Conservation (phyloP, 768 basidiomycete species). For the Rhodotorula sphaerocarpa region DNA sequence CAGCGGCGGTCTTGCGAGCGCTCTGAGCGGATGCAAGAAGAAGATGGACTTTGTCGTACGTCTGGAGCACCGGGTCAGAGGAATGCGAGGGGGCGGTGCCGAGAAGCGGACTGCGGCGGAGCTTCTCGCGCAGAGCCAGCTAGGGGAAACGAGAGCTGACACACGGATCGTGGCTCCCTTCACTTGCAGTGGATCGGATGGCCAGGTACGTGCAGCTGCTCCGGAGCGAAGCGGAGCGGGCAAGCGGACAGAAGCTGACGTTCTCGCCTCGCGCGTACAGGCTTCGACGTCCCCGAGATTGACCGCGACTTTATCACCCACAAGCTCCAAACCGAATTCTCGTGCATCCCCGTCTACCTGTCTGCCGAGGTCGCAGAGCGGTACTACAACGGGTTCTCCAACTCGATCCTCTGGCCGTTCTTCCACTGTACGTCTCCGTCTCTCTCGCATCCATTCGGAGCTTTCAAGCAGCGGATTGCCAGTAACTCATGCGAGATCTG, state of each 20-base stretch:
- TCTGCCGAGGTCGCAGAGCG: conserved; percentile 97
- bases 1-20: conserved; percentile 92
- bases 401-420: conserved; percentile 97
- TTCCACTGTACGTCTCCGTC: conserved; percentile 60
- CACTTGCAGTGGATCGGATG: conserved; percentile 38
- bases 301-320: conserved; percentile 86
- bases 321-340: conserved; percentile 86
- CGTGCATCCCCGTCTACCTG: conserved; percentile 95
- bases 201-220: conserved; percentile 34
- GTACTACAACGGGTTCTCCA: conserved; percentile 97
- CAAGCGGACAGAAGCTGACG: no score
- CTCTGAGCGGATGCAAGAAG: conserved; percentile 95
- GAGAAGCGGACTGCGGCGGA: no score
- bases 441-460: background rate
- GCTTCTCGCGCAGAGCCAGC: no score
- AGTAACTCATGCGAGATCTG: no score
- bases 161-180: no score
- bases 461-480: no score
- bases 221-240: no score
- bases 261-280: conserved; percentile 7
- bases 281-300: conserved; percentile 83
- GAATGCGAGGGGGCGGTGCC: no score
- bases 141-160: background rate
- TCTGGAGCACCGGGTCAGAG: no score
- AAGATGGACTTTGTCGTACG: conserved; percentile 97